Evolutionary conservation across 2,329 filamentous ascomycete species (phyloP).

Genomic region (Colletotrichum eremochloae): DNA sequence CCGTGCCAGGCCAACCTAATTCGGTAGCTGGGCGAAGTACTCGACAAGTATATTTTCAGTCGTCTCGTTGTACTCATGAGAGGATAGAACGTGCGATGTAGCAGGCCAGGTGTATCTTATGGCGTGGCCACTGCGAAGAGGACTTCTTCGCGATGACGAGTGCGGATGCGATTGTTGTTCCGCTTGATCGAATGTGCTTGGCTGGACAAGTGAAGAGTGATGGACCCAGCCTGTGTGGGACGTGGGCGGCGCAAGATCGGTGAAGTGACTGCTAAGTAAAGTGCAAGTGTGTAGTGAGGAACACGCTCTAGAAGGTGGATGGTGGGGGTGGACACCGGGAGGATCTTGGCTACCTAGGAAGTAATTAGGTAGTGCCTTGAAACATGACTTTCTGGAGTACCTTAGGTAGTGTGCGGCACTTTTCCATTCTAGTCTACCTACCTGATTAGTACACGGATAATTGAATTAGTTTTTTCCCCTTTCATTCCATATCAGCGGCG

Average conservation of each 20-base stretch:
- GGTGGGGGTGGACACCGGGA: conserved; percentile 37
- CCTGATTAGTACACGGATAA: not conserved
- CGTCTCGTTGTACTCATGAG: not conserved
- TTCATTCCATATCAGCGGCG: not conserved
- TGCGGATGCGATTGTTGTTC: conserved; percentile 22
- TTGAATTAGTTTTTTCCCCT: not conserved
- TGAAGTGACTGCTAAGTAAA: not conserved
- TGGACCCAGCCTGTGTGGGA: conserved; percentile 15
- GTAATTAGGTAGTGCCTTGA: conserved; percentile 3
- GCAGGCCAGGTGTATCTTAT: not conserved
- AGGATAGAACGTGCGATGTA: not conserved
- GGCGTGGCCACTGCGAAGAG: not conserved
- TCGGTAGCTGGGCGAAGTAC: conserved; percentile 15
- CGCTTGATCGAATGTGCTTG: conserved; percentile 4
- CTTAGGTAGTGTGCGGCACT: conserved; percentile 4
- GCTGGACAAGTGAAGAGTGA: conserved; percentile 1
- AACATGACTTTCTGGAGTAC: conserved; percentile 29
- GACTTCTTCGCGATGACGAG: conserved; percentile 30
- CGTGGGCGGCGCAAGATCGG: not conserved
- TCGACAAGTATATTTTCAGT: not conserved
- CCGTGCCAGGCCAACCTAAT: conserved; percentile 17
- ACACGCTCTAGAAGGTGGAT: conserved; percentile 10
- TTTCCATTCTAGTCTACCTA: not conserved
- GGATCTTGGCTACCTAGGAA: conserved; percentile 24
- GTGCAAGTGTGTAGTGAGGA: not conserved